Evolutionary conservation across 805 yeast genomes (phyloP), one percentile per base, ranked within the genome.

Genomic region (Zygotorulaspora danielsina): DNA sequence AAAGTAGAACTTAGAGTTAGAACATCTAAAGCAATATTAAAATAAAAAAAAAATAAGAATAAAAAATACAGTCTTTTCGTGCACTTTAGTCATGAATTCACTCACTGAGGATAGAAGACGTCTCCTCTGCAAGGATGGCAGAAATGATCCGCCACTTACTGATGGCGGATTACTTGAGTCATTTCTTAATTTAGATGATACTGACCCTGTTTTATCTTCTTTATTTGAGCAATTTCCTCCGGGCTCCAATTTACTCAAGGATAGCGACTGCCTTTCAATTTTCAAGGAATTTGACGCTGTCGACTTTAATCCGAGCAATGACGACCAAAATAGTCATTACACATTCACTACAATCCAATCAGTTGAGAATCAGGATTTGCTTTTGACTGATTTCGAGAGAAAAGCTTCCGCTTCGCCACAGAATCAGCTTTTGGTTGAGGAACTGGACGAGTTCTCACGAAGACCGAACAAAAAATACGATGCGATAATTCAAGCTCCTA

Each of bases 331-430:
- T n/a, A 37, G 47, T 17, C 40, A 44, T 31, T 44, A 38, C 33
- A 37, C 47, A 4, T 41, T 41, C 10, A 33, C 47, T 17, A 32
- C 39, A 13, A 29, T 33, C 9, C 41, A 32, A 21, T 19, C 37
- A 2, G 24, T 37, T 2, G 47, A 44, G 19, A 40, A 43, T n/a
- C 37, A 32, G 17, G 44, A 35, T 19, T 29, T 40, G 28, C 4
- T 44, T 3, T 32, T 39, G 10, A 39, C 44, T 7, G 47, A 44
- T 24, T 44, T 44, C 29, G 44, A 44, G 9, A 34, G 25, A 4
- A 37, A 22, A 19, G 33, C 33, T 5, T 39, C 44, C 1, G 25
- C 44, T 8, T 40, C 47, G 6, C 44, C 47, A 17, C 34, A 29
- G 11, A 36, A 36, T 5, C 38, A 34, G 13, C 22, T 21, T n/a